These are phyloP conservation scores for Tetradesmus obliquus DNA, from an alignment of 139 green algal species.

Conservation along the genomic window DNA sequence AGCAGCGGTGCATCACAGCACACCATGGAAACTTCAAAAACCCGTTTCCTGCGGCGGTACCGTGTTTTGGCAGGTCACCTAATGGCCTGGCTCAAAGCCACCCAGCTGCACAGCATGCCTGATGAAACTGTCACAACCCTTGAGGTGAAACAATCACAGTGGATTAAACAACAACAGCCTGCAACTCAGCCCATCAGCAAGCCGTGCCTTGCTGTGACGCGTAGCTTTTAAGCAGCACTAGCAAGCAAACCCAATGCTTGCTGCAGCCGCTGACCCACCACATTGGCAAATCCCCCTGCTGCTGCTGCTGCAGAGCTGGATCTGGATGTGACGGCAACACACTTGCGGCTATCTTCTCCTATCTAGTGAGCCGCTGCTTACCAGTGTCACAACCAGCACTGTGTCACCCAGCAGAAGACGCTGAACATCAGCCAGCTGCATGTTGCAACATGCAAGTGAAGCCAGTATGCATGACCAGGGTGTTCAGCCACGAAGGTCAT, in stretches of 20 bases:
- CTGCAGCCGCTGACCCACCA: background rate
- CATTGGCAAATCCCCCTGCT: background rate
- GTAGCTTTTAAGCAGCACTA: too few species aligned
- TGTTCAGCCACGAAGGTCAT: too few species aligned
- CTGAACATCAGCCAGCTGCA: conserved; percentile 7
- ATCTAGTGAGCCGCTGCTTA: conserved; percentile 56
- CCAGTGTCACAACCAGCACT: background rate
- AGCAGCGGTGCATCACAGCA: background rate
- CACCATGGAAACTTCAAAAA: background rate
- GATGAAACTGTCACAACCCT: too few species aligned
- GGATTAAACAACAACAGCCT: too few species aligned
- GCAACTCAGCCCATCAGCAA: too few species aligned
- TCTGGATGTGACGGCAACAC: conserved; percentile 64
- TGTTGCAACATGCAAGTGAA: background rate
- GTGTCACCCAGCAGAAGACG: too few species aligned
- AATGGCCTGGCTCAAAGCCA: background rate
- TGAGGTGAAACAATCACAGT: too few species aligned
- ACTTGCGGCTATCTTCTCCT: conserved; percentile 59
- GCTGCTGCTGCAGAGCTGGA: conserved; percentile 60
- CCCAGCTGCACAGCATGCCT: too few species aligned
- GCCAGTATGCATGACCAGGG: background rate
- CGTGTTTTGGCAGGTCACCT: background rate
- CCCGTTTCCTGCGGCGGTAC: background rate
- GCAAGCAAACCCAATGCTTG: background rate
- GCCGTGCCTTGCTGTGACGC: too few species aligned